Percentiles rank a stretch among this genome's conserved stretches.
phyloP scores from a whole-genome alignment of 2,329 filamentous ascomycete genomes.

The Chrysoporthe deuterocubensis region DNA sequence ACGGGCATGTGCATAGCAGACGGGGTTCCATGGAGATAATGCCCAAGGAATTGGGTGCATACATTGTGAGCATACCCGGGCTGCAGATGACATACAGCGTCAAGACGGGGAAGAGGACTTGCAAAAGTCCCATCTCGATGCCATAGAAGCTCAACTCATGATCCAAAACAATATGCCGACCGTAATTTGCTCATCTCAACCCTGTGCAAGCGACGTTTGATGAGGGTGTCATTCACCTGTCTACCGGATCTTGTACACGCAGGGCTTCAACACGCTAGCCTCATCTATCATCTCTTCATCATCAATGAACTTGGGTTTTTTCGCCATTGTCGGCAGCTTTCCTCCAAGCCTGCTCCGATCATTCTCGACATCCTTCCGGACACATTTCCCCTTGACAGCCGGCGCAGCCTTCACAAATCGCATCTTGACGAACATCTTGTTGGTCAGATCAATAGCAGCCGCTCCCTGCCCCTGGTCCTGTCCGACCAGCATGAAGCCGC shows the following conservation, averaged over 20 bases:
- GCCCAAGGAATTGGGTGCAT: constrained; percentile 2
- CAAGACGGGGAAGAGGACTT: background rate
- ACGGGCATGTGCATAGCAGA: constrained; percentile 27
- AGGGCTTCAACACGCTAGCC: constrained; percentile 78
- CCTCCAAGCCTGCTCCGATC: constrained; percentile 36
- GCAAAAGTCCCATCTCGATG: background rate
- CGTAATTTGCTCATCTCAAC: background rate
- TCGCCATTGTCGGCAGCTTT: constrained; percentile 37
- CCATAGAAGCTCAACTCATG: constrained; percentile 10
- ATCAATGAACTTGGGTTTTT: constrained; percentile 61
- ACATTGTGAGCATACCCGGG: constrained; percentile 5
- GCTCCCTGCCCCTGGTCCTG: constrained; percentile 64
- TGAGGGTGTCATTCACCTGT: background rate
- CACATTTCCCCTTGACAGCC: constrained; percentile 77
- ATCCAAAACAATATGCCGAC: background rate
- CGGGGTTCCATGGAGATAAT: constrained; percentile 11
- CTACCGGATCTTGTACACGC: constrained; percentile 90
- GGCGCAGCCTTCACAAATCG: constrained; percentile 84
- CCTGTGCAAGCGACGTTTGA: background rate
- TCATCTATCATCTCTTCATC: constrained; percentile 67
- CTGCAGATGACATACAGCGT: constrained; percentile 11
- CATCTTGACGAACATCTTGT: constrained; percentile 99
- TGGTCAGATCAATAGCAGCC: constrained; percentile 75
- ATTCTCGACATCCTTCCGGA: constrained; percentile 65
- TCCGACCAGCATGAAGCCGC: constrained; percentile 83